phyloP scores from a whole-genome alignment of 2,329 filamentous ascomycete genomes.

The Eurotiales sp. region DNA sequence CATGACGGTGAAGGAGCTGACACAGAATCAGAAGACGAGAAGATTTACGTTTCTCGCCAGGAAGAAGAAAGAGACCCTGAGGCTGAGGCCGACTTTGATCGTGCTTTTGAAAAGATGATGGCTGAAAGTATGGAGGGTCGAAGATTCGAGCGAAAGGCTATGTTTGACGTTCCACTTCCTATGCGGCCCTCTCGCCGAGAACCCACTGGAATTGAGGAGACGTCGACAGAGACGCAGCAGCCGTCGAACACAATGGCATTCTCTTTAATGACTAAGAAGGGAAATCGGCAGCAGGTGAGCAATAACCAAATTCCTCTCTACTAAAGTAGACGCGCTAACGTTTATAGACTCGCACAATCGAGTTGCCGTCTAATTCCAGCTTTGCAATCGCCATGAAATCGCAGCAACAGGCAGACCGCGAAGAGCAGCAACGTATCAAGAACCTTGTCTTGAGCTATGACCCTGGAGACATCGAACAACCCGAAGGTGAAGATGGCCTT shows the following conservation, averaged over 20 bases:
- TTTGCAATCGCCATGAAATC: conserved; percentile 96
- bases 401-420: conserved; percentile 89
- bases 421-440: conserved; percentile 98
- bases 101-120: conserved; percentile 98
- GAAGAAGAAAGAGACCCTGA: conserved; percentile 90
- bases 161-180: conserved; percentile 96
- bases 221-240: conserved; percentile 30
- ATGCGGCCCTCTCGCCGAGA: conserved; percentile 71
- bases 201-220: conserved; percentile 37
- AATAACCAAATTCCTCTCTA: too few relatives aligned
- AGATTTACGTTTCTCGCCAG: conserved; percentile 85
- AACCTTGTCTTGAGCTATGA: conserved; percentile 96
- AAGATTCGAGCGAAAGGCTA: conserved; percentile 89
- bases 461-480: conserved; percentile 72
- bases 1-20: conserved; percentile 51
- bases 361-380: conserved; percentile 78
- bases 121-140: conserved; percentile 91
- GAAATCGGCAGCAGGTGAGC: conserved; percentile 83
- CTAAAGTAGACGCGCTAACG: conserved; percentile 17
- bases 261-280: conserved; percentile 89
- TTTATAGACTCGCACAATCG: conserved; percentile 78
- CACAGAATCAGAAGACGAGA: conserved; percentile 77
- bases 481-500: conserved; percentile 62
- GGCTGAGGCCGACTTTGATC: conserved; percentile 94
- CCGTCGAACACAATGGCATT: conserved; percentile 80